Conservation (phyloP, 1,139 yeast genomes). For the Petasospora fabianii region DNA sequence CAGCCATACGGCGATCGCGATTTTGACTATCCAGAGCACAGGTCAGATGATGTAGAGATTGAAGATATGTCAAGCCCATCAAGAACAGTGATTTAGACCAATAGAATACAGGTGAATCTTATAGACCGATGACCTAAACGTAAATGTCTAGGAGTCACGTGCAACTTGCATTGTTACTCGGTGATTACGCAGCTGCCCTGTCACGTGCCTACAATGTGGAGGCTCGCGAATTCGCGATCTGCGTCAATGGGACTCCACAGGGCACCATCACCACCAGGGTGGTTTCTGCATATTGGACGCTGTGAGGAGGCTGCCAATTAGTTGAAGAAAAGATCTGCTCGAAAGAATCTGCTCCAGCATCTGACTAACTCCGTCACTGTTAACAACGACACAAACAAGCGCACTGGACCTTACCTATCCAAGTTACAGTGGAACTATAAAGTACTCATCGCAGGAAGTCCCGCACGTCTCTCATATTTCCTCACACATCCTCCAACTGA, state of each 20-base stretch:
- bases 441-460: no score
- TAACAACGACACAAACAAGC: no score
- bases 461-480: no score
- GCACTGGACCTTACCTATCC: no score
- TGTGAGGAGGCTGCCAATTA: neutral
- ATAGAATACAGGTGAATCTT: neutral
- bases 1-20: neutral
- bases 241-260: constrained; percentile 1
- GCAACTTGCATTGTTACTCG: no score
- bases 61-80: constrained; percentile 2
- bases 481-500: no score
- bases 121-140: neutral
- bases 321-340: neutral
- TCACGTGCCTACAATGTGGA: no score
- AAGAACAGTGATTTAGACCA: constrained; percentile 1
- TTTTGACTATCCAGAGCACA: constrained; percentile 1
- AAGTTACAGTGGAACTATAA: no score
- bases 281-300: neutral
- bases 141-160: neutral
- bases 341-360: neutral
- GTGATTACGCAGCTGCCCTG: no score
- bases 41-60: constrained; percentile 3
- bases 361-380: no score
- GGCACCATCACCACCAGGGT: constrained; percentile 13
- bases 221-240: constrained; percentile 1